Evolutionary conservation across 169 alveolate species (phyloP), one percentile per base, ranked within the genome.

Genomic region (Blepharisma undulans): DNA sequence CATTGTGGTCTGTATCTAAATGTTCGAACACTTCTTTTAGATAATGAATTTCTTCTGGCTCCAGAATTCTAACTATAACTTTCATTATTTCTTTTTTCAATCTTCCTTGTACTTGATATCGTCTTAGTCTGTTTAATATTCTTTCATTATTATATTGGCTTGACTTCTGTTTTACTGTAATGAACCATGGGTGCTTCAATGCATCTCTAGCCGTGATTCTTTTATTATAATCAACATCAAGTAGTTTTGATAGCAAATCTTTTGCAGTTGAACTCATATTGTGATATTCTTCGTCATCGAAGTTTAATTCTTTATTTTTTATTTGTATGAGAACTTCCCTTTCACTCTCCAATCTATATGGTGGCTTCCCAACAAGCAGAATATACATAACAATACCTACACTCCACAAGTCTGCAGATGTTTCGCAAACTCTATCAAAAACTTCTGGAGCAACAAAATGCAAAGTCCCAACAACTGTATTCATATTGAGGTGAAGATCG

Each of bases 271-370:
- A 5, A 14, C 96, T 92, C 21, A 95, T 79, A 33, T 97, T 93
- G 86, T 92, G 94, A 98, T 98, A 97, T 88, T 97, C 98, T 6
- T n/a, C n/a, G n/a, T n/a, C n/a, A n/a, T n/a, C n/a, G 98, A 98
- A 72, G 95, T 90, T 22, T 96, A 97, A 87, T 19, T 66, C 84
- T 12, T 32, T 60, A 1, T 25, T 71, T 27, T 66, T 25, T 22
- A 86, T 86, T 36, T 86, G 84, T n/a, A n/a, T 71, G 14, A n/a
- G n/a, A n/a, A n/a, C n/a, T n/a, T n/a, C n/a, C n/a, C n/a, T n/a
- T 14, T 86, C 91, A 6, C 60, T 72, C 7, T 86, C 12, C 5
- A 84, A 84, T 27, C 84, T 59, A 34, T 66, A 86, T 1, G 91
- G 91, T 27, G 84, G 84, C 22, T 29, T 25, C 8, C 91, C 91